These are phyloP conservation scores for Adansonia digitata DNA, from an alignment of 345 rosid species.

Conservation along the genomic window DNA sequence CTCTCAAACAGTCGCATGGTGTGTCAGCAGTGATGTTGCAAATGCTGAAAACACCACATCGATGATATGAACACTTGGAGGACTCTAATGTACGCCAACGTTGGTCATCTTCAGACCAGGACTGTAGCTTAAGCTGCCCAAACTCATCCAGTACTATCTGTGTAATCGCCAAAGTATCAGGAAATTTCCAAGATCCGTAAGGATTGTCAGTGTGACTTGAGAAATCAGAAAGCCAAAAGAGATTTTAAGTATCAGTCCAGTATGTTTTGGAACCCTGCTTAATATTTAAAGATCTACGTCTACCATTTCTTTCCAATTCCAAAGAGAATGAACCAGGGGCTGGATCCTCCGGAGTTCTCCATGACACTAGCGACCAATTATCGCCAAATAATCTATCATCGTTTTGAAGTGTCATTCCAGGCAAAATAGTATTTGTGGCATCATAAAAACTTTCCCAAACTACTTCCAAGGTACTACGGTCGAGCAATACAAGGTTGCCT, in stretches of 20 bases:
- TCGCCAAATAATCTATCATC: neutral
- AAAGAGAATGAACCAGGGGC: constrained; percentile 21
- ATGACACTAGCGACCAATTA: constrained; percentile 18
- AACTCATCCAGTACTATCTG: neutral
- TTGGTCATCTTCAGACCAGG: neutral
- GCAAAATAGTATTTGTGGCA: constrained; percentile 30
- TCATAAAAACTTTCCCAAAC: constrained; percentile 43
- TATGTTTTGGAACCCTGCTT: constrained; percentile 11
- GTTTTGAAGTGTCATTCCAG: constrained; percentile 31
- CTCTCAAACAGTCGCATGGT: neutral
- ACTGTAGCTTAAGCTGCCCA: constrained; percentile 3
- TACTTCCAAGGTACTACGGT: neutral
- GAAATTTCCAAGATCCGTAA: neutral
- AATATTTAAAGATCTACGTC: neutral
- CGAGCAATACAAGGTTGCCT: constrained; percentile 34
- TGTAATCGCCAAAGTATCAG: neutral
- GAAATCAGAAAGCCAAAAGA: no score
- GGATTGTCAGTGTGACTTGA: neutral
- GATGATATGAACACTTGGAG: neutral
- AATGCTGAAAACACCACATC: neutral
- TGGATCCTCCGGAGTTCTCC: constrained; percentile 34
- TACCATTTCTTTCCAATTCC: no score
- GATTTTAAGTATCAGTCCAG: neutral
- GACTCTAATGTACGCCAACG: neutral
- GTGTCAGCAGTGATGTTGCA: neutral